These are phyloP conservation scores for Coniochaeta ligniaria DNA, from an alignment of 2,329 filamentous ascomycete genomes.

Conservation along the genomic window DNA sequence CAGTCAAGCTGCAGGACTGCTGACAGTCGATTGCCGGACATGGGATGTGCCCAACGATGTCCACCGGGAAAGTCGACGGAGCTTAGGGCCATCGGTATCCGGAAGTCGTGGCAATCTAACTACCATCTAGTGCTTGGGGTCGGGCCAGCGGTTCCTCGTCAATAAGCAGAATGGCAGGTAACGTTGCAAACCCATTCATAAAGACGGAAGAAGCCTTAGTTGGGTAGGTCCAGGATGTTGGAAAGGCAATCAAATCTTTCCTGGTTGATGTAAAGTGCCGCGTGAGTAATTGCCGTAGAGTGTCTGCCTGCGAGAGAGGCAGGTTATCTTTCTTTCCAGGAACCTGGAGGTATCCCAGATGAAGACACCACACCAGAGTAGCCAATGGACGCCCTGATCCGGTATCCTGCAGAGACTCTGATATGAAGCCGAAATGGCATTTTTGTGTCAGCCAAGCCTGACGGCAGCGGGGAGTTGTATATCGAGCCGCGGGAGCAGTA, in stretches of 20 bases:
- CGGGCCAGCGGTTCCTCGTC: not conserved
- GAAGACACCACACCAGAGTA: not conserved
- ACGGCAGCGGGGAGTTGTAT: not conserved
- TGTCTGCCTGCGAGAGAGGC: not conserved
- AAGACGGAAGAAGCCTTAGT: not conserved
- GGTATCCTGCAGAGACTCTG: not conserved
- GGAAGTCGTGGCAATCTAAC: not conserved
- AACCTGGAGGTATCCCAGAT: not conserved
- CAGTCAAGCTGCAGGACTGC: not conserved
- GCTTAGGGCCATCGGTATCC: not conserved
- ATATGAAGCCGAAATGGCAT: not conserved
- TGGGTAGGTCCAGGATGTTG: not conserved
- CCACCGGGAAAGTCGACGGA: not conserved
- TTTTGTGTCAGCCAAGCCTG: not conserved
- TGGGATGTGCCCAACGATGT: not conserved
- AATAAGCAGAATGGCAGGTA: not conserved
- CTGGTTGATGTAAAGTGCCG: not conserved
- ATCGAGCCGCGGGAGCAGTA: not conserved
- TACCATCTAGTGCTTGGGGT: not conserved
- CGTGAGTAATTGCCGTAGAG: not conserved
- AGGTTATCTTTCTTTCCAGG: not conserved
- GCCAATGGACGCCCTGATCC: not conserved
- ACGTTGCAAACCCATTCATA: not conserved
- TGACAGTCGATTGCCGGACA: not conserved
- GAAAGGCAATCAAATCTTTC: not conserved